phyloP scores from a whole-genome alignment of 2,329 filamentous ascomycete genomes.

The Colletotrichum eremochloae region DNA sequence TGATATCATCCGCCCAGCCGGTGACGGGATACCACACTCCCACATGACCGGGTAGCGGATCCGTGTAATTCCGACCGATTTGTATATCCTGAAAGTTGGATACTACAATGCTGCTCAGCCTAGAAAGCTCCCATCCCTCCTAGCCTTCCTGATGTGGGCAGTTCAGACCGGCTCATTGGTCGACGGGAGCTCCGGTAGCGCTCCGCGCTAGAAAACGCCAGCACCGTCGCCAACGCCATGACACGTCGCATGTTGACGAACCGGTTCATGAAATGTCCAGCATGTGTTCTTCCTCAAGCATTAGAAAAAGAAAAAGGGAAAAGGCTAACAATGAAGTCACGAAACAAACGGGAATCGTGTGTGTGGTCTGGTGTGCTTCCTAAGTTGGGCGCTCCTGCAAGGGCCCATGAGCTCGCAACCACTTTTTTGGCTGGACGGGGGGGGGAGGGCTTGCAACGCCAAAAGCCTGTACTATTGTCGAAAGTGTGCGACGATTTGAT shows the following conservation, averaged over 20 bases:
- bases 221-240: constrained; percentile 5
- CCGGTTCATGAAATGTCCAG: constrained; percentile 7
- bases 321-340: background rate
- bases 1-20: background rate
- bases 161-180: background rate
- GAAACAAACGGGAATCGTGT: background rate
- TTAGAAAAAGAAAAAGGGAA: background rate
- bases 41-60: background rate
- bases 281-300: constrained; percentile 11
- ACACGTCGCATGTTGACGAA: constrained; percentile 9
- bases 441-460: background rate
- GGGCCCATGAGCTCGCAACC: background rate
- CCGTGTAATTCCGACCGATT: background rate
- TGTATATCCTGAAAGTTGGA: too few species aligned
- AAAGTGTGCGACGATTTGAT: background rate
- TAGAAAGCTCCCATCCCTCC: background rate
- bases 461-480: background rate
- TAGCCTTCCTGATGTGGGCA: background rate
- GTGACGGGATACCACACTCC: too few species aligned
- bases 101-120: background rate
- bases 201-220: constrained; percentile 23
- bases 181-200: constrained; percentile 15
- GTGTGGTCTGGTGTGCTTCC: background rate
- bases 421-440: background rate
- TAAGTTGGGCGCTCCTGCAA: constrained; percentile 29